A percentile compares a stretch with the other conserved stretches of the same genome.
Conservation (phyloP, 805 yeast species). For the Spathaspora gorwiae region DNA sequence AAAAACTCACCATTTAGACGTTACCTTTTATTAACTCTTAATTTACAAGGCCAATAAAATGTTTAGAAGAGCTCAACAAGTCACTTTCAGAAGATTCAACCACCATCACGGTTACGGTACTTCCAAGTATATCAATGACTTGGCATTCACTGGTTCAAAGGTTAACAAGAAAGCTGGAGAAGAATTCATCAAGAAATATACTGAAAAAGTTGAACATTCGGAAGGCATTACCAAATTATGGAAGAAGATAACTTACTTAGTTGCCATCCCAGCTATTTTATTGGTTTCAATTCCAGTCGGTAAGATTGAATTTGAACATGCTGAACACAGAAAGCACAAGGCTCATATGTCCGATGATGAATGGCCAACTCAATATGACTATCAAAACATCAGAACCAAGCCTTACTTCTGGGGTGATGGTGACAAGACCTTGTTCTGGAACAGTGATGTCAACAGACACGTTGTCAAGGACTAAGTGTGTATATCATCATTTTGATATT, state of each 20-base stretch:
- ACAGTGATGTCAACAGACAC: conserved; percentile 86
- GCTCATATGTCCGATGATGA: conserved; percentile 77
- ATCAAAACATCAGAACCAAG: conserved; percentile 82
- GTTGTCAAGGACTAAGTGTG: conserved; percentile 31
- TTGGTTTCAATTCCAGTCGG: conserved; percentile 77
- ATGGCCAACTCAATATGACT: conserved; percentile 88
- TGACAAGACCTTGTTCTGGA: conserved; percentile 96
- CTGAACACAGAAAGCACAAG: conserved; percentile 80
- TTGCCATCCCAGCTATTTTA: conserved; percentile 79
- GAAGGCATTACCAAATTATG: conserved; percentile 69
- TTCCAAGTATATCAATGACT: conserved; percentile 38
- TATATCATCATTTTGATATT: neutral
- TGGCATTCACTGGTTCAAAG: conserved; percentile 32
- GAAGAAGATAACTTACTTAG: conserved; percentile 76
- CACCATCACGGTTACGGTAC: conserved; percentile 38
- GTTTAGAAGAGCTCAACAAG: conserved; percentile 35
- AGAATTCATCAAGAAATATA: conserved; percentile 56
- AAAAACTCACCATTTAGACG: too few relatives aligned
- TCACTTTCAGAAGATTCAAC: conserved; percentile 37
- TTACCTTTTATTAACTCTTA: too few relatives aligned
- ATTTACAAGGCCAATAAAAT: conserved; percentile 10
- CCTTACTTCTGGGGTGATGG: conserved; percentile 99
- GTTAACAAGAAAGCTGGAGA: conserved; percentile 62
- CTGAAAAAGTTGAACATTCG: conserved; percentile 78
- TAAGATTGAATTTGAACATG: conserved; percentile 81